phyloP scores from a whole-genome alignment of 352 stramenopile species.

The Globisporangium iwayamae region DNA sequence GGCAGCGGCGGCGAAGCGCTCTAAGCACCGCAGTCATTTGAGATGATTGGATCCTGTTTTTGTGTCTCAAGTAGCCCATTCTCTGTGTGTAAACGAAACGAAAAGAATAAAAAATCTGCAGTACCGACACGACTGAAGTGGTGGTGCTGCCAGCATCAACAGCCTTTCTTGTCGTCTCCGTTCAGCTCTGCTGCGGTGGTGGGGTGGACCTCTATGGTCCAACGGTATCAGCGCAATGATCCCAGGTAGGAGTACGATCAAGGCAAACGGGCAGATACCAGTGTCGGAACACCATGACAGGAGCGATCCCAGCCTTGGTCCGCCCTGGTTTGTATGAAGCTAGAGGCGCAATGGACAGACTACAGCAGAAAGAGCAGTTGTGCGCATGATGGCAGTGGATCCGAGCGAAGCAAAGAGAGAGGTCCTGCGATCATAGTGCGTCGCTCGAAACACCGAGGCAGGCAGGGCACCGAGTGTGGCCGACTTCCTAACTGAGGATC shows the following conservation, averaged over 20 bases:
- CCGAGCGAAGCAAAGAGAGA: background rate
- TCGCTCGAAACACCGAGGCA: background rate
- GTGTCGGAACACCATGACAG: too few relatives aligned
- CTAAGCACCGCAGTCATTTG: constrained; percentile 18
- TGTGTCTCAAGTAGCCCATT: background rate
- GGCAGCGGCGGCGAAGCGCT: constrained; percentile 40
- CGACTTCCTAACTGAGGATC: too few relatives aligned
- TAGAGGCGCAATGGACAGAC: background rate
- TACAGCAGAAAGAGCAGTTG: background rate
- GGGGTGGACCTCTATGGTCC: too few relatives aligned
- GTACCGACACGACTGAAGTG: constrained; percentile 4
- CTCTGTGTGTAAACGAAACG: background rate
- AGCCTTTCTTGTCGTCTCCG: background rate
- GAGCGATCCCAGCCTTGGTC: background rate
- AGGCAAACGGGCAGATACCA: too few relatives aligned
- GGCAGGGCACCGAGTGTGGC: background rate
- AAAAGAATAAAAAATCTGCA: background rate
- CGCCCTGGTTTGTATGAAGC: too few relatives aligned
- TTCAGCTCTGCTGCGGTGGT: background rate
- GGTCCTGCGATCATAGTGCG: too few relatives aligned
- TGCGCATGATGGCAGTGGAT: background rate
- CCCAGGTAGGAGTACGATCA: too few relatives aligned
- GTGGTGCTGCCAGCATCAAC: background rate
- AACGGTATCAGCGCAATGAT: too few relatives aligned
- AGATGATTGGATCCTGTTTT: background rate